Base-by-base conservation (phyloP, 2,329 filamentous ascomycete genomes). In the Colletotrichum godetiae region DNA sequence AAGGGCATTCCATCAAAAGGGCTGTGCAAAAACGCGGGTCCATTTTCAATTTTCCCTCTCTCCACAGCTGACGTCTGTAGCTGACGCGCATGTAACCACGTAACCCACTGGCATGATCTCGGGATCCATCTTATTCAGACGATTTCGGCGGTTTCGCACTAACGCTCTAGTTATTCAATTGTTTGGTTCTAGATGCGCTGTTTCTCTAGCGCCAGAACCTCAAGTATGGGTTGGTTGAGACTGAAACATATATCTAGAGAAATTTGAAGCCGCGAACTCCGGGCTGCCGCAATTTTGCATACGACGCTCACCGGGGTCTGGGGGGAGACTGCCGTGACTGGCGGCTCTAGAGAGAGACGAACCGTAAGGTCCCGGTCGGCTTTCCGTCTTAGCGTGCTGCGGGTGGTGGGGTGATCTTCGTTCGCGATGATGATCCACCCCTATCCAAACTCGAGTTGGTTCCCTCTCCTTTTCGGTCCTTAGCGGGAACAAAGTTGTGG, bases 61-160 rank as follows among this genome's bases (percentile, higher is more conserved):
- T 73, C 70, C 70, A 73, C 70, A 62, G 55, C 66, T 73, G 70
- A 73, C 70, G 70, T 73, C 49, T 63, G 59, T 27, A 63, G 69
- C 70, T 66, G 59, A 73, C 35, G 49, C 24, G 31, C 31, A 35
- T 33, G 62, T 49, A 49, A 49, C 42, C 42, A n/a, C 42, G 66
- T 27, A 63, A 73, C 70, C 70, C 70, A 73, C 35, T 58, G 24
- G 42, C 31, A 35, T 33, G 56, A 24, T 55, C 42, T 29, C 52
- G 19, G 22, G 53, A 15, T 35, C 35, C 22, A 58, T 53, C 42
- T 24, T 33, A 12, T 42, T 22, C 46, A 55, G 59, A 22, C 19
- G 27, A 27, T n/a, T 49, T 49, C 42, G 42, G 19, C 42, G 42
- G 42, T 49, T 49, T 49, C 42, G 42, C 42, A 49, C 42, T 49